Evolutionary conservation across 2,329 filamentous ascomycete species (phyloP).

Genomic region (Diaporthe ilicicola): DNA sequence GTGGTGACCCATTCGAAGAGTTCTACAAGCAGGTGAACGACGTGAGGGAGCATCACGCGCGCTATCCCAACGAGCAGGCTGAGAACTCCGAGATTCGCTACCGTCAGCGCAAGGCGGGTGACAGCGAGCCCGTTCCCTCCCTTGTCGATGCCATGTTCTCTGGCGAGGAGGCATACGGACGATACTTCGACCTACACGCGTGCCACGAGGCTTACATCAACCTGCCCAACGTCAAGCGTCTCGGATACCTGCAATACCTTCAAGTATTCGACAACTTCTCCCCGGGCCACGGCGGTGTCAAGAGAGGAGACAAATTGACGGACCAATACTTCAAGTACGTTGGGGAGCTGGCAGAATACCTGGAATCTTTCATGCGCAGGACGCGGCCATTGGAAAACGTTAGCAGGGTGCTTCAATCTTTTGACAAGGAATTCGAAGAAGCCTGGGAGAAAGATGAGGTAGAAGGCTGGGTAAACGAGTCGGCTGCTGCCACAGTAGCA

Average conservation of each 20-base stretch:
- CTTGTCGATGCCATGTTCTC: constrained; percentile 93
- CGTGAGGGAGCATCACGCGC: constrained; percentile 87
- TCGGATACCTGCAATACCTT: constrained; percentile 92
- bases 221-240: constrained; percentile 82
- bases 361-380: constrained; percentile 87
- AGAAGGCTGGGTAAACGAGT: constrained; percentile 77
- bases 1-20: constrained; percentile 86
- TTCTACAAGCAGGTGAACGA: constrained; percentile 87
- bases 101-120: constrained; percentile 72
- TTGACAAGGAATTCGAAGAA: constrained; percentile 85
- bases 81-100: constrained; percentile 96
- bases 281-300: constrained; percentile 76
- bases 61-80: constrained; percentile 92
- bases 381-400: constrained; percentile 88
- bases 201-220: constrained; percentile 92
- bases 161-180: constrained; percentile 92
- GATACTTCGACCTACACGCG: constrained; percentile 87
- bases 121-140: constrained; percentile 64
- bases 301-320: constrained; percentile 84
- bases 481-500: constrained; percentile 46
- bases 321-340: constrained; percentile 94
- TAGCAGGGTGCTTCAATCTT: constrained; percentile 76
- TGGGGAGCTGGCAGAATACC: constrained; percentile 79
- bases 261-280: constrained; percentile 89
- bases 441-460: constrained; percentile 84